Evolutionary conservation across 2,329 filamentous ascomycete genomes (phyloP), one percentile per base, ranked within the genome.

Genomic region (Raffaelea arxii): DNA sequence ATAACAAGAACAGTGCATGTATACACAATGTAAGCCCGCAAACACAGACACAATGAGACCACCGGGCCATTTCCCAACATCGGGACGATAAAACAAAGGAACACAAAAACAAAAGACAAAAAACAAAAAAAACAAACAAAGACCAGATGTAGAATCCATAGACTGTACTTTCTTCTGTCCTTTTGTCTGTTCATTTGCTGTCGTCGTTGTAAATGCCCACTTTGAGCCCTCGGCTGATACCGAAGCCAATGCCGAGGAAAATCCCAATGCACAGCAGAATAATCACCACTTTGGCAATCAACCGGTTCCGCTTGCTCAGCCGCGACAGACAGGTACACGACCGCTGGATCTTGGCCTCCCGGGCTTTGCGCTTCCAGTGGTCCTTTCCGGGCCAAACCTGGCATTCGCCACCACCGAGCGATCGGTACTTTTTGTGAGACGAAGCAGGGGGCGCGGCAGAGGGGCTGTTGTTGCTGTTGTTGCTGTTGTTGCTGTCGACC

Each of bases 371-470:
- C 60, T 73, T 75, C 76, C 78, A 80, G 57, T 79, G 71, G 22
- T 72, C 68, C 56, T 77, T 71, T 47, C 73, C 72, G 5, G 78
- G 78, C 78, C 78, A 82, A 18, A 79, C 74, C 39, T 72, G 66
- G 55, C 70, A 73, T 50, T 80, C 74, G 43, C 67, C 67, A 46
- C 68, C 70, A 25, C 59, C 58, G 35, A 56, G n/a, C n/a, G n/a
- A n/a, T n/a, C n/a, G n/a, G n/a, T n/a, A n/a, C n/a, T n/a, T n/a
- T n/a, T n/a, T n/a, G n/a, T n/a, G n/a, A n/a, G n/a, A n/a, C n/a
- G n/a, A n/a, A n/a, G n/a, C n/a, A n/a, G n/a, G n/a, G n/a, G n/a
- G n/a, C n/a, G n/a, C n/a, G n/a, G n/a, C n/a, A n/a, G n/a, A n/a
- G n/a, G n/a, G n/a, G n/a, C n/a, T n/a, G n/a, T n/a, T n/a, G n/a